Evolutionary conservation across 2,329 filamentous ascomycete species (phyloP).

Genomic region (Fusarium anthophilum): DNA sequence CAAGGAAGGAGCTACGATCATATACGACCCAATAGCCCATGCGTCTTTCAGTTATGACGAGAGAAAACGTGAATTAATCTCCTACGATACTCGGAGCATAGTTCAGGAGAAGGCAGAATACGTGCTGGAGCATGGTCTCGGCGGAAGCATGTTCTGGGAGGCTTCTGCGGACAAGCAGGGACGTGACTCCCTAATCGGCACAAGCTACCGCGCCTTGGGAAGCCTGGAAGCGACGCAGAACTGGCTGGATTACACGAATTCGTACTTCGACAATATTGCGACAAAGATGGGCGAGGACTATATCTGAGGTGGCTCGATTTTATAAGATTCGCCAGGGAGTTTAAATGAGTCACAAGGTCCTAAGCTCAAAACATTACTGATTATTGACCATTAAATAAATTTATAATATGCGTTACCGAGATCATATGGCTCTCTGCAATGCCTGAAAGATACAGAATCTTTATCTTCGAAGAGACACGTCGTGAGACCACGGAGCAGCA

Average conservation of each 20-base stretch:
- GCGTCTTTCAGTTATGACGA: constrained; percentile 34
- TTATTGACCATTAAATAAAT: background rate
- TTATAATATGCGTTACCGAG: background rate
- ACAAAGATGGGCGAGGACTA: constrained; percentile 8
- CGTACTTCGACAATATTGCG: constrained; percentile 64
- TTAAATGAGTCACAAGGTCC: background rate
- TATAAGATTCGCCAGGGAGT: background rate
- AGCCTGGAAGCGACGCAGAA: constrained; percentile 19
- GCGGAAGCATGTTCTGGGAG: constrained; percentile 36
- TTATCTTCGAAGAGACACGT: background rate
- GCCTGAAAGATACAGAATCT: background rate
- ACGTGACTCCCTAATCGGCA: constrained; percentile 21
- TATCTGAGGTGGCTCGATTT: background rate
- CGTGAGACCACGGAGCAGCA: background rate
- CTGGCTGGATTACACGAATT: constrained; percentile 44
- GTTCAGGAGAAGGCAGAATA: constrained; percentile 23
- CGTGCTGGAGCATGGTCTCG: constrained; percentile 12
- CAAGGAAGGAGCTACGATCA: constrained; percentile 17
- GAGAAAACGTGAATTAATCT: constrained; percentile 21
- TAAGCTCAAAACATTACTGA: background rate
- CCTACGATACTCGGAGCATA: constrained; percentile 19
- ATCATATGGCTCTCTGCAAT: background rate
- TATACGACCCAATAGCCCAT: constrained; percentile 17
- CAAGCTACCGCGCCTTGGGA: constrained; percentile 11
- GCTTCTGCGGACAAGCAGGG: constrained; percentile 27